These are phyloP conservation scores for Verruconis gallopava DNA, from an alignment of 2,329 filamentous ascomycete species.

Conservation along the genomic window DNA sequence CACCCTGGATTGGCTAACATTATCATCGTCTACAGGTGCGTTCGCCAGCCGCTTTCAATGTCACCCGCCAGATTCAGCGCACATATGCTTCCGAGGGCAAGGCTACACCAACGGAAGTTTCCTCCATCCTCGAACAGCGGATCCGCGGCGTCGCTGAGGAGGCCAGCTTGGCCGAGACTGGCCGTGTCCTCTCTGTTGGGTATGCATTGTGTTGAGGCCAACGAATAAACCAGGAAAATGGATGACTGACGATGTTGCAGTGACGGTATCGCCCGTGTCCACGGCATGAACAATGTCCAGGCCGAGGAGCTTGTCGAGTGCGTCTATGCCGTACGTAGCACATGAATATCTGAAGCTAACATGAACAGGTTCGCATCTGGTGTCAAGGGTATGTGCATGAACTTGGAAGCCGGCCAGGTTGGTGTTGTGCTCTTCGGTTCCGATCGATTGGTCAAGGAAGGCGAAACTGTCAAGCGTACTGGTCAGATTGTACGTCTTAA, in stretches of 20 bases:
- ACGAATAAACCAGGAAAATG: constrained; percentile 14
- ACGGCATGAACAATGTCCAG: constrained; percentile 99
- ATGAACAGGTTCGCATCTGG: constrained; percentile 81
- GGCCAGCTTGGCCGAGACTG: constrained; percentile 91
- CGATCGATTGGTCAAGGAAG: constrained; percentile 98
- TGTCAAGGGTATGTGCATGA: constrained; percentile 99
- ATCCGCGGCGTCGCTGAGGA: constrained; percentile 98
- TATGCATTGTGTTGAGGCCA: constrained; percentile 44
- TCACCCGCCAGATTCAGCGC: constrained; percentile 59
- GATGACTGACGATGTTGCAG: constrained; percentile 35
- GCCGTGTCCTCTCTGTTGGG: constrained; percentile 97
- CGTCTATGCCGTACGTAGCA: constrained; percentile 31
- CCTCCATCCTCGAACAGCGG: constrained; percentile 97
- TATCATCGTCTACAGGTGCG: constrained; percentile 49
- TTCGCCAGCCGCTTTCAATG: constrained; percentile 66
- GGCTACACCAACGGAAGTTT: constrained; percentile 93
- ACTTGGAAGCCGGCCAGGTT: constrained; percentile 99
- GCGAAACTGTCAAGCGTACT: constrained; percentile 98
- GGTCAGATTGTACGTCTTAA: constrained; percentile 81
- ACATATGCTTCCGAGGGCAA: constrained; percentile 88
- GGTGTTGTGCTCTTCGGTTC: constrained; percentile 99
- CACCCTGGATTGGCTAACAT: neutral
- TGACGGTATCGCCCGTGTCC: constrained; percentile 99
- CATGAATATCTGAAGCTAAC: constrained; percentile 16
- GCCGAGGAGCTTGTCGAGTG: constrained; percentile 99